These are phyloP conservation scores for Microsporum audouinii DNA, from an alignment of 2,329 filamentous ascomycete species.

Conservation along the genomic window DNA sequence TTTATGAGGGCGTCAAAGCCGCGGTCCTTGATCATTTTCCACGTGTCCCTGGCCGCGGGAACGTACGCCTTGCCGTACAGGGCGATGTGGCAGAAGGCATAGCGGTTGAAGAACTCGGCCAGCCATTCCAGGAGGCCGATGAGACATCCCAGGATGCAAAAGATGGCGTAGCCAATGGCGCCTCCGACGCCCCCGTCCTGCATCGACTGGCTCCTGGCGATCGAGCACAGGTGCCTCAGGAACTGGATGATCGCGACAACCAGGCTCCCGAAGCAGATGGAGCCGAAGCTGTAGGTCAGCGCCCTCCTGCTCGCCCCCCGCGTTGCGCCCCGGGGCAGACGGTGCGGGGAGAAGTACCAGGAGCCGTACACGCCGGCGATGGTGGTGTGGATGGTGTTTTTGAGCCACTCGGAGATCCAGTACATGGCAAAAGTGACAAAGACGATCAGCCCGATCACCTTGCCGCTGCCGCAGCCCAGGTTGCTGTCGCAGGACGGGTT, in stretches of 20 bases:
- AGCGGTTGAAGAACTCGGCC: slow-evolving; percentile 78
- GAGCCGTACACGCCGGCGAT: slow-evolving; percentile 82
- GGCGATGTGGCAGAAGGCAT: slow-evolving; percentile 85
- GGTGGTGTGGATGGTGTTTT: slow-evolving; percentile 82
- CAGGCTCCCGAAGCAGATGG: slow-evolving; percentile 75
- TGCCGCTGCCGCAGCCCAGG: slow-evolving; percentile 55
- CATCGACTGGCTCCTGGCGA: slow-evolving; percentile 25
- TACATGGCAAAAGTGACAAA: slow-evolving; percentile 88
- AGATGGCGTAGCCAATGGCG: slow-evolving; percentile 52
- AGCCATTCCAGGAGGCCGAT: slow-evolving; percentile 73
- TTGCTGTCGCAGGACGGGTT: slow-evolving; percentile 48
- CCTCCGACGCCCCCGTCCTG: slow-evolving; percentile 31
- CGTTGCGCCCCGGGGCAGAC: slow-evolving; percentile 64
- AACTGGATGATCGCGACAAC: slow-evolving; percentile 80
- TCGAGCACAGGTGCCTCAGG: slow-evolving; percentile 66
- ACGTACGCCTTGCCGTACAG: slow-evolving; percentile 86
- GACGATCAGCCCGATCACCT: slow-evolving; percentile 71
- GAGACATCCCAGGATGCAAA: slow-evolving; percentile 66
- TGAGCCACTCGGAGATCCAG: slow-evolving; percentile 88
- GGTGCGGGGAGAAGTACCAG: slow-evolving; percentile 67
- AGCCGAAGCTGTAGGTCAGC: slow-evolving; percentile 84
- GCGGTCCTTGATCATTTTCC: slow-evolving; percentile 81
- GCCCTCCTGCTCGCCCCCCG: slow-evolving; percentile 71
- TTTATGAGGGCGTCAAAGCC: slow-evolving; percentile 85
- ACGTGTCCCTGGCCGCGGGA: slow-evolving; percentile 75